phyloP scores from a whole-genome alignment of 345 rosid genomes.

The Luvunga scandens region DNA sequence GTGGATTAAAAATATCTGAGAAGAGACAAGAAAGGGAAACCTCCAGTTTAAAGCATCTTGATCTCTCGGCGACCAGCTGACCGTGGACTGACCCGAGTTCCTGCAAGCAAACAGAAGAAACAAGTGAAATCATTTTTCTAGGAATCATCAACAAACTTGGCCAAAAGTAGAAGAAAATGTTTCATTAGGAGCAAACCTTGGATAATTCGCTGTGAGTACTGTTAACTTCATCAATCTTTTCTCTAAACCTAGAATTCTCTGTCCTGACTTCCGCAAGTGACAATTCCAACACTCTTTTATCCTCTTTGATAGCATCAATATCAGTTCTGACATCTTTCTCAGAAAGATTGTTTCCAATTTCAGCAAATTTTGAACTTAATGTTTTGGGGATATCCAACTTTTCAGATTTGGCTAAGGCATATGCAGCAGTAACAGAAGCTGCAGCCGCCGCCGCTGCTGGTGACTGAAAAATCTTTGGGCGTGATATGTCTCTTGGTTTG shows the following conservation, averaged over 20 bases:
- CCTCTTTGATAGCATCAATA: conserved; percentile 63
- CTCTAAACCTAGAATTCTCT: conserved; percentile 60
- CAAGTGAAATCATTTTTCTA: background rate
- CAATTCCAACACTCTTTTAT: conserved; percentile 54
- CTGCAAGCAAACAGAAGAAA: conserved; percentile 33
- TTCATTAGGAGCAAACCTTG: conserved; percentile 43
- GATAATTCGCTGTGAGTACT: conserved; percentile 67
- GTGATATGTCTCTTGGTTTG: conserved; percentile 58
- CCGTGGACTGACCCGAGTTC: conserved; percentile 91
- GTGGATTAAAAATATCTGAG: background rate
- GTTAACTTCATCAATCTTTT: conserved; percentile 74
- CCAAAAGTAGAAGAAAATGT: background rate
- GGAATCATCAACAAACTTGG: background rate
- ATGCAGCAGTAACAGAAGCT: conserved; percentile 96
- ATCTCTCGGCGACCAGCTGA: conserved; percentile 85
- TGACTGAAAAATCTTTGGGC: conserved; percentile 80
- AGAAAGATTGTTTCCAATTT: conserved; percentile 27
- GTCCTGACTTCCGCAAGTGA: conserved; percentile 53
- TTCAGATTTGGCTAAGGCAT: conserved; percentile 87
- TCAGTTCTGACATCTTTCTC: conserved; percentile 41
- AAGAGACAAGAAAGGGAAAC: conserved; percentile 30
- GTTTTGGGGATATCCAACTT: conserved; percentile 50
- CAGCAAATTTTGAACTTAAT: conserved; percentile 37
- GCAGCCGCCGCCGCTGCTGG: conserved; percentile 99
- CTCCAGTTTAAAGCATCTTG: conserved; percentile 98